Evolutionary conservation across 306 rosid species (phyloP).

Genomic region (Trichosanthes truncata): DNA sequence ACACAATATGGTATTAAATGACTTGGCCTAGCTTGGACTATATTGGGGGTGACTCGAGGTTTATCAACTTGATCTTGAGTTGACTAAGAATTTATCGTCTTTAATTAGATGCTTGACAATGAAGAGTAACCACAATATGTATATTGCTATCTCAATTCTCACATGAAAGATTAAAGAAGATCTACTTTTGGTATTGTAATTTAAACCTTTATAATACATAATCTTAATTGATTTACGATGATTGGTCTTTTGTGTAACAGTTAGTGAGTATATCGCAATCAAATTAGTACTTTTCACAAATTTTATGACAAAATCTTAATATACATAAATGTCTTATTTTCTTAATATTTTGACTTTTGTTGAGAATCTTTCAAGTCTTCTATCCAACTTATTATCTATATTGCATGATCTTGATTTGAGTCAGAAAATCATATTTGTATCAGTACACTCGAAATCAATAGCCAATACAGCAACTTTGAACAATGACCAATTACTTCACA

Average conservation of each 20-base stretch:
- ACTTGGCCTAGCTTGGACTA: too few species aligned
- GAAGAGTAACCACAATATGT: background rate
- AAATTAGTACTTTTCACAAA: background rate
- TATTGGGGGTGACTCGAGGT: too few species aligned
- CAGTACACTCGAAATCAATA: background rate
- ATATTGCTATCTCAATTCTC: too few species aligned
- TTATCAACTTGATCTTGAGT: too few species aligned
- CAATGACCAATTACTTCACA: background rate
- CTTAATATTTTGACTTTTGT: background rate
- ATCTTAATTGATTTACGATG: background rate
- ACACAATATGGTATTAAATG: too few species aligned
- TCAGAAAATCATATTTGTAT: background rate
- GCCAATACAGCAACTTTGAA: background rate
- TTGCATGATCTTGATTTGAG: background rate
- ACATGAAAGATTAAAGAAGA: background rate
- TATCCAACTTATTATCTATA: background rate
- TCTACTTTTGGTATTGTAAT: too few species aligned
- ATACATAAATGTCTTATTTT: background rate
- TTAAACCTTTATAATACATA: background rate
- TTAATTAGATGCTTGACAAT: background rate
- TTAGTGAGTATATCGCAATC: background rate
- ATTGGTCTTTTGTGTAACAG: background rate
- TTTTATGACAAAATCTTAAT: background rate
- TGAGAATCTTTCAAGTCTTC: background rate
- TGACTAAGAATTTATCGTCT: background rate